phyloP scores from a whole-genome alignment of 768 basidiomycete genomes.

The Hypholoma sublateritium region DNA sequence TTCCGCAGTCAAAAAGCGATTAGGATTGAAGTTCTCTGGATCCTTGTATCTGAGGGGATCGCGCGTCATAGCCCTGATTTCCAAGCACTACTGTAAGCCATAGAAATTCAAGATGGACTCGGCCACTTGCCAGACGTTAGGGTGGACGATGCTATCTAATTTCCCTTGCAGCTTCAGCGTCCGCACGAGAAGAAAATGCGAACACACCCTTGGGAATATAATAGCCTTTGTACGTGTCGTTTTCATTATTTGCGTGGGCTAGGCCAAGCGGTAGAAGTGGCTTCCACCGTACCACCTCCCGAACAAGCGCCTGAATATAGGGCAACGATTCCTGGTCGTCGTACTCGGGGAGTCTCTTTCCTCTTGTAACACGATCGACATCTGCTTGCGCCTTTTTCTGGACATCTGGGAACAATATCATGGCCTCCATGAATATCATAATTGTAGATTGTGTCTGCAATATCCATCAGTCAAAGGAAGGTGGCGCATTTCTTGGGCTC shows the following conservation, averaged over 20 bases:
- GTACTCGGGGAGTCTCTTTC: conserved; percentile 26
- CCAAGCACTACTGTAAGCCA: too few relatives aligned
- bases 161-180: too few relatives aligned
- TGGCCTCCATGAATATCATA: conserved; percentile 25
- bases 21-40: conserved; percentile 54
- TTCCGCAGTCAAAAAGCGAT: conserved; percentile 43
- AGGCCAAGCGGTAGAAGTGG: conserved; percentile 20
- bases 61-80: conserved; percentile 43
- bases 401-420: conserved; percentile 27
- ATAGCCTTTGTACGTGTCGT: conserved; percentile 23
- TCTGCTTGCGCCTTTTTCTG: conserved; percentile 34
- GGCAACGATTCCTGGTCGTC: conserved; percentile 26
- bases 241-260: conserved; percentile 19
- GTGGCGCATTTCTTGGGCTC: too few relatives aligned
- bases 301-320: conserved; percentile 23
- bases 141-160: background rate
- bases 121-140: background rate
- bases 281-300: conserved; percentile 20
- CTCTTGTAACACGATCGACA: conserved; percentile 31
- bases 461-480: background rate
- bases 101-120: background rate
- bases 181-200: background rate
- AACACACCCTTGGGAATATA: conserved; percentile 17
- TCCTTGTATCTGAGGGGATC: conserved; percentile 49
- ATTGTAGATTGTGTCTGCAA: conserved; percentile 12